phyloP scores from a whole-genome alignment of 441 rosid species.

The Mallotus repandus region DNA sequence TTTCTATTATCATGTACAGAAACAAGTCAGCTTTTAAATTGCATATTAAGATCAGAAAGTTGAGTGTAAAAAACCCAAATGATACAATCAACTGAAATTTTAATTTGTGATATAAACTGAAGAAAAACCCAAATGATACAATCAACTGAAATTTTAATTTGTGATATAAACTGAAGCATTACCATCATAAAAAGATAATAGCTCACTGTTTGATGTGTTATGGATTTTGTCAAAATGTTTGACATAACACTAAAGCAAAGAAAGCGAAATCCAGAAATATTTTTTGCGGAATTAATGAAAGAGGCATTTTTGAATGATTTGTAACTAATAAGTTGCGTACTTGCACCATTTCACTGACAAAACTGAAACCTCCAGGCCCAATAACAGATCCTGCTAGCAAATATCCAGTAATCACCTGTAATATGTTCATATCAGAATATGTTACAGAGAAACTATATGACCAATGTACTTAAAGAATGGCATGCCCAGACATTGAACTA shows the following conservation, averaged over 20 bases:
- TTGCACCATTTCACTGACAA: constrained; percentile 96
- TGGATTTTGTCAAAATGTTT: not conserved
- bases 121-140: not conserved
- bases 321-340: constrained; percentile 46
- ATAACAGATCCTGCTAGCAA: constrained; percentile 88
- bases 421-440: constrained; percentile 18
- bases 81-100: not conserved
- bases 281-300: not conserved
- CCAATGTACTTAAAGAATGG: constrained; percentile 1
- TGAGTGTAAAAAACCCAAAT: not conserved
- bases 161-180: not conserved
- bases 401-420: constrained; percentile 93
- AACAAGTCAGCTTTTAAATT: not conserved
- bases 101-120: no score
- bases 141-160: not conserved
- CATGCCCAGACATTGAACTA: constrained; percentile 30
- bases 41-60: not conserved
- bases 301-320: constrained; percentile 1
- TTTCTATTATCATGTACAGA: not conserved
- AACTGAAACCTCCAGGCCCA: constrained; percentile 94
- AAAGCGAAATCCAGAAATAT: not conserved
- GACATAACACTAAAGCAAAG: not conserved
- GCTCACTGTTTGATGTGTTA: not conserved
- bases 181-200: not conserved
- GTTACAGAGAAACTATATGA: constrained; percentile 3